These are phyloP conservation scores for Annulohypoxylon stygium DNA, from an alignment of 495 filamentous ascomycete species.

Conservation along the genomic window DNA sequence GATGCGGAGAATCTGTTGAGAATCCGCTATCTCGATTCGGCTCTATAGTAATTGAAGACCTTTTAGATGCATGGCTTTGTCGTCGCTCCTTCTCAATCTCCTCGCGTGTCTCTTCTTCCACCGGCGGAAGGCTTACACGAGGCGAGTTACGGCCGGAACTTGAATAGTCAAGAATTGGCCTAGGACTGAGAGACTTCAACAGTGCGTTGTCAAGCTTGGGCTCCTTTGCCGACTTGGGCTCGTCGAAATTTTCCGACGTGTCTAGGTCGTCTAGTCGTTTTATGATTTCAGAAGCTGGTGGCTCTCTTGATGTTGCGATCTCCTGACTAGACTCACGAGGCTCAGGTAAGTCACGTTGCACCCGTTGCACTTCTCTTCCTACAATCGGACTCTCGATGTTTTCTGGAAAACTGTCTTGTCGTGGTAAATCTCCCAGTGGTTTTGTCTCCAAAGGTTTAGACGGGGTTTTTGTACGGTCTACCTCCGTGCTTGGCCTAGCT, in stretches of 20 bases:
- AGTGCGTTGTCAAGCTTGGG: slow-evolving; percentile 18
- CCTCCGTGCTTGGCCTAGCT: slow-evolving; percentile 27
- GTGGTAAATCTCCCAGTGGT: background rate
- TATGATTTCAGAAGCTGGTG: slow-evolving; percentile 39
- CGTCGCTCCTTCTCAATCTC: slow-evolving; percentile 52
- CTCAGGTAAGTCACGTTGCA: slow-evolving; percentile 37
- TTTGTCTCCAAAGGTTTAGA: slow-evolving; percentile 19
- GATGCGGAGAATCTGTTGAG: slow-evolving; percentile 57
- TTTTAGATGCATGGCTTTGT: slow-evolving; percentile 10
- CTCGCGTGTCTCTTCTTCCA: slow-evolving; percentile 58
- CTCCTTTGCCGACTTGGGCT: slow-evolving; percentile 26
- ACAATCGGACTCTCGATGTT: slow-evolving; percentile 41
- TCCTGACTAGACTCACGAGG: slow-evolving; percentile 18
- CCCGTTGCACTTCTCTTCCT: slow-evolving; percentile 21
- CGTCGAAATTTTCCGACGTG: slow-evolving; percentile 42
- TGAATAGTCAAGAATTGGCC: slow-evolving; percentile 38
- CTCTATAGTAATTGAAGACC: slow-evolving; percentile 43
- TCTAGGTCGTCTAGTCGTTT: slow-evolving; percentile 41
- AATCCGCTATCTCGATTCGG: slow-evolving; percentile 65
- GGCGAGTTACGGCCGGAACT: slow-evolving; percentile 55
- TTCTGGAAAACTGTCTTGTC: slow-evolving; percentile 13
- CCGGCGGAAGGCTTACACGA: slow-evolving; percentile 54
- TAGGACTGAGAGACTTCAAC: slow-evolving; percentile 33
- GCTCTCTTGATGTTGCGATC: slow-evolving; percentile 19
- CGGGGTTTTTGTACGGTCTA: slow-evolving; percentile 1